Evolutionary conservation across 2,329 filamentous ascomycete genomes (phyloP).

Genomic region (Trematosphaeria pertusa): DNA sequence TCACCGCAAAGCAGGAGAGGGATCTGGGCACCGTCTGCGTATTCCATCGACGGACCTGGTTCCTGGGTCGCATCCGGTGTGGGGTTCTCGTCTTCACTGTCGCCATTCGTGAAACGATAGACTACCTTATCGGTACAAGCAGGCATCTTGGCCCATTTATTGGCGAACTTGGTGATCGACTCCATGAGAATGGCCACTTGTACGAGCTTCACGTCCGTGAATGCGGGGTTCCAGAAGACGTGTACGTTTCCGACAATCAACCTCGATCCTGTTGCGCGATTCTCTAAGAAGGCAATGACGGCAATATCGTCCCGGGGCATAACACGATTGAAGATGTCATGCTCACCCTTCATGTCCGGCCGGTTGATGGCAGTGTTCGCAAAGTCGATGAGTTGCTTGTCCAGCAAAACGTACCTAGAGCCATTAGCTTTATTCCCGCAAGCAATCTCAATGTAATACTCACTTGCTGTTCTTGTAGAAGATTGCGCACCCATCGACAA

Average conservation of each 20-base stretch:
- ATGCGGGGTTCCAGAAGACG: conserved; percentile 90
- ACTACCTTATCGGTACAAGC: conserved; percentile 79
- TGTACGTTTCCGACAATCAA: conserved; percentile 94
- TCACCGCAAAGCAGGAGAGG: conserved; percentile 92
- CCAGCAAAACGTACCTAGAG: conserved; percentile 76
- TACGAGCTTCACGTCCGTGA: conserved; percentile 93
- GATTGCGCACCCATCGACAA: conserved; percentile 95
- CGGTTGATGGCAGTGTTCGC: conserved; percentile 90
- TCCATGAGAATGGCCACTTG: conserved; percentile 97
- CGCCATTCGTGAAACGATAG: conserved; percentile 56
- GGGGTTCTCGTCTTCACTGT: conserved; percentile 56
- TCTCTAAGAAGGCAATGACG: conserved; percentile 90
- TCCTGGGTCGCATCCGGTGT: conserved; percentile 63
- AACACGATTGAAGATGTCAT: conserved; percentile 97
- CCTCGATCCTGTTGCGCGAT: conserved; percentile 85
- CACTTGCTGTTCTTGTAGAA: conserved; percentile 94
- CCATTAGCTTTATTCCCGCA: conserved; percentile 14
- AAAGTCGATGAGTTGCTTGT: conserved; percentile 95
- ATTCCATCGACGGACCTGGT: conserved; percentile 83
- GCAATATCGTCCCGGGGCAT: conserved; percentile 99
- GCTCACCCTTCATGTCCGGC: conserved; percentile 95
- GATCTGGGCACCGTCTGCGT: conserved; percentile 84
- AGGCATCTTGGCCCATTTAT: conserved; percentile 81
- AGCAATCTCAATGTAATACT: conserved; percentile 19
- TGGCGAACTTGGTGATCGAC: conserved; percentile 82